Evolutionary conservation across 148 eudicot species (phyloP), one percentile per base, ranked within the genome.

Genomic region (Camellia sinensis): DNA sequence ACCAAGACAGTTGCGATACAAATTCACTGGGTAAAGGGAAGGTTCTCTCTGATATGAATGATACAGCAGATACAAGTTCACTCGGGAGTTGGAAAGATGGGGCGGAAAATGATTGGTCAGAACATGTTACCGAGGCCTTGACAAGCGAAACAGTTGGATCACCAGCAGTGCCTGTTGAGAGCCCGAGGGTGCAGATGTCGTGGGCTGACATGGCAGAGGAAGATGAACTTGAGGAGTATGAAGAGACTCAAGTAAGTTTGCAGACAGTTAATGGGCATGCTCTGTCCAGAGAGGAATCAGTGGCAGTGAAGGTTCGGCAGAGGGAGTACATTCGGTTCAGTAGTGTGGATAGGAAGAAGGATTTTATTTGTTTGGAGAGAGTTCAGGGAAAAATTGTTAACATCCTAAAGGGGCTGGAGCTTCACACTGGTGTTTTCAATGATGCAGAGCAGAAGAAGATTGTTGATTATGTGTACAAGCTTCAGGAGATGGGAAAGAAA

Each of bases 141-240:
- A 77, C 83, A 2, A 82, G 83, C 4, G 85, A 84, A 74, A 44
- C 84, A 50, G 48, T 70, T 9, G 59, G 63, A 52, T 83, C 82
- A 8, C 70, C 77, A 12, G 64, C 43, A 12, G 74, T 43, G 37
- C 67, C 43, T 70, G 68, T 52, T 63, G 86, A 80, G 73, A 79
- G 86, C 71, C 81, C 89, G 0, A 84, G 15, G 67, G 79, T 72
- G 53, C 85, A 88, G 66, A 86, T 84, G 90, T 96, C 97, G 5
- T 93, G 99, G 99, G 99, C 98, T 2, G 99, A 96, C 77, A 93
- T 96, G 91, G 91, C 97, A n/a, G 90, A 87, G 57, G 99, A 95
- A 84, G 97, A 94, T 82, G 97, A 92, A 79, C 86, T 91, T 75
- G 92, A 84, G 71, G 91, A 65, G 21, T 96, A 89, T 75, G 99